Percentiles rank a stretch among this genome's conserved stretches.
Conservation (phyloP, 306 rosid genomes). For the Ziziphus jujuba region DNA sequence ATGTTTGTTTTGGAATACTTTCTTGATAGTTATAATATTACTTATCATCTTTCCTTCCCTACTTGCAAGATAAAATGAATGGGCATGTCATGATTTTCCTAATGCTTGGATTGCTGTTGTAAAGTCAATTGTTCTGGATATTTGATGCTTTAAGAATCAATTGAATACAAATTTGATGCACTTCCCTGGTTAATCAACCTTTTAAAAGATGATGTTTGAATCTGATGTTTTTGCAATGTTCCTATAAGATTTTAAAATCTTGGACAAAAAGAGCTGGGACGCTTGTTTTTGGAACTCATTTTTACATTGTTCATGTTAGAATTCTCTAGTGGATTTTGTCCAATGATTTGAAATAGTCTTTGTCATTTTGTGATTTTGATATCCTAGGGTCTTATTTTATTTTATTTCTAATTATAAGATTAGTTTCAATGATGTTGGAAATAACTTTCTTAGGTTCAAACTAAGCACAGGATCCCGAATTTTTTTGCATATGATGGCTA, state of each 20-base stretch:
- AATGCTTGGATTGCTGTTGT: too few species aligned
- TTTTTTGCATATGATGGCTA: not conserved
- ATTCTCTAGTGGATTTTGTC: not conserved
- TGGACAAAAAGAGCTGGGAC: not conserved
- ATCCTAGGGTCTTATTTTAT: not conserved
- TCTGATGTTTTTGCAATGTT: not conserved
- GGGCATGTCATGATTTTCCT: too few species aligned
- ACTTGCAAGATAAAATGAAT: too few species aligned
- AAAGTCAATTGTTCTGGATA: too few species aligned
- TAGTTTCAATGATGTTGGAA: not conserved
- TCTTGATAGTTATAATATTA: too few species aligned
- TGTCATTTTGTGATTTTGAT: not conserved
- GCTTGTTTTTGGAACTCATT: not conserved
- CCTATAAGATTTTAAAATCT: not conserved
- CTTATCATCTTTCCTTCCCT: too few species aligned
- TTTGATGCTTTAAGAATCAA: too few species aligned
- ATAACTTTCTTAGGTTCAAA: not conserved
- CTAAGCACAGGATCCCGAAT: not conserved
- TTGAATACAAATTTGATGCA: too few species aligned
- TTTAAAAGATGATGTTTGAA: not conserved
- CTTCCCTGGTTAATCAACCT: not conserved
- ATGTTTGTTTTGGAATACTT: too few species aligned
- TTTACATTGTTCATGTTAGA: not conserved
- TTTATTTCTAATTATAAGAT: too few species aligned
- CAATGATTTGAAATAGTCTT: not conserved